Conservation (phyloP, 1,284 basidiomycete species). For the Erythrobasidium hasegawianum region DNA sequence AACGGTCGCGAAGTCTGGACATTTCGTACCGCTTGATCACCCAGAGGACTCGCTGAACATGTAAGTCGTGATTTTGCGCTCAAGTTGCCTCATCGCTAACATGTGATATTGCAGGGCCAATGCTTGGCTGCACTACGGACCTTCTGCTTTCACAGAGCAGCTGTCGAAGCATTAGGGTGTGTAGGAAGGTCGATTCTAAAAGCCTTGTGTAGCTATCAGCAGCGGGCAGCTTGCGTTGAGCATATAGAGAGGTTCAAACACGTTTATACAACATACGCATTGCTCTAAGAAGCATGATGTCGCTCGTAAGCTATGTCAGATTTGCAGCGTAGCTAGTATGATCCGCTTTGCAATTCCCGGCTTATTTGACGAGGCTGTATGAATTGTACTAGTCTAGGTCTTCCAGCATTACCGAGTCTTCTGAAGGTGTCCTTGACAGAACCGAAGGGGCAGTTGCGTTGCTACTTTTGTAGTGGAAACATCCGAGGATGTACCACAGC, state of each 20-base stretch:
- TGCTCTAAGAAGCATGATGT: no score
- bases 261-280: no score
- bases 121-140: constrained; percentile 34
- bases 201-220: neutral
- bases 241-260: no score
- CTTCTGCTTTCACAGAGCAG: constrained; percentile 24
- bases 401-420: constrained; percentile 18
- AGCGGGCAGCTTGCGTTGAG: neutral
- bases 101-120: constrained; percentile 31
- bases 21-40: constrained; percentile 42
- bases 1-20: constrained; percentile 31
- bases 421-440: neutral
- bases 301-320: constrained; percentile 35
- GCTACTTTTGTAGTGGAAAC: no score
- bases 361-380: constrained; percentile 33
- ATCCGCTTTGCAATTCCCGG: constrained; percentile 32
- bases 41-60: constrained; percentile 39
- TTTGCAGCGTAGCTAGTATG: constrained; percentile 14
- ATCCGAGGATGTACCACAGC: no score
- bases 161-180: neutral
- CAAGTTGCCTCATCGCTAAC: no score
- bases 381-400: neutral
- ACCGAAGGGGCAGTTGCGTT: no score
- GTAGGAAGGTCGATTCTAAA: neutral
- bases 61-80: constrained; percentile 13